Percentiles rank a stretch among this genome's conserved stretches.
phyloP scores from a whole-genome alignment of 495 filamentous ascomycete genomes.

The Ascodesmis nigricans region DNA sequence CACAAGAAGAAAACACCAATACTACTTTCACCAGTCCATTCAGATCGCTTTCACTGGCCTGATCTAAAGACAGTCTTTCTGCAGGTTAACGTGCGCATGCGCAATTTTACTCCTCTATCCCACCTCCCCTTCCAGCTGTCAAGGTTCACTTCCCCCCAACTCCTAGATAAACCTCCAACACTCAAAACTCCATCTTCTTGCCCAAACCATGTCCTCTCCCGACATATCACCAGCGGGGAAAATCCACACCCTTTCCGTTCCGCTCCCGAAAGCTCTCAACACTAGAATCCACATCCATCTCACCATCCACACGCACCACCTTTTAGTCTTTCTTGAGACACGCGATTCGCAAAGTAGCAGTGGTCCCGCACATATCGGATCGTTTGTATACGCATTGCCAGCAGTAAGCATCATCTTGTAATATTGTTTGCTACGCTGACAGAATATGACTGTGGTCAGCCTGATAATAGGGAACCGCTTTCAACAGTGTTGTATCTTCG shows the following conservation, averaged over 20 bases:
- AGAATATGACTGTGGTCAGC: too few species aligned
- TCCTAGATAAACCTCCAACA: too few species aligned
- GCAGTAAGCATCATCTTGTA: slow-evolving; percentile 1
- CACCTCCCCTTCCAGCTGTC: too few species aligned
- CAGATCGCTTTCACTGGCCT: too few species aligned
- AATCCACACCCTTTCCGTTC: slow-evolving; percentile 41
- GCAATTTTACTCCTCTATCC: too few species aligned
- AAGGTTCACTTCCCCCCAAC: too few species aligned
- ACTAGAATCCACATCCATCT: slow-evolving; percentile 64
- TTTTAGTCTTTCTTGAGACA: slow-evolving; percentile 57
- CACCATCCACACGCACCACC: slow-evolving; percentile 40
- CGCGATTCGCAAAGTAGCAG: slow-evolving; percentile 36
- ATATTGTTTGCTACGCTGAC: slow-evolving; percentile 26
- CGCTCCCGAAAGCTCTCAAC: slow-evolving; percentile 50
- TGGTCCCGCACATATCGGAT: slow-evolving; percentile 36
- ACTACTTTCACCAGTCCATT: too few species aligned
- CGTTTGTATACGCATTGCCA: slow-evolving; percentile 59
- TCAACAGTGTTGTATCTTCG: slow-evolving; percentile 60
- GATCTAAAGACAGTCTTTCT: too few species aligned
- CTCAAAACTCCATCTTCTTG: too few species aligned
- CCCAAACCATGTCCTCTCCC: not conserved
- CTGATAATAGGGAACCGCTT: slow-evolving; percentile 30
- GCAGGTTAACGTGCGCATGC: too few species aligned
- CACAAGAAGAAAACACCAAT: too few species aligned
- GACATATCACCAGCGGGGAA: too few species aligned